These are phyloP conservation scores for Yamadazyma akitaensis DNA, from an alignment of 805 yeast species.

Conservation along the genomic window DNA sequence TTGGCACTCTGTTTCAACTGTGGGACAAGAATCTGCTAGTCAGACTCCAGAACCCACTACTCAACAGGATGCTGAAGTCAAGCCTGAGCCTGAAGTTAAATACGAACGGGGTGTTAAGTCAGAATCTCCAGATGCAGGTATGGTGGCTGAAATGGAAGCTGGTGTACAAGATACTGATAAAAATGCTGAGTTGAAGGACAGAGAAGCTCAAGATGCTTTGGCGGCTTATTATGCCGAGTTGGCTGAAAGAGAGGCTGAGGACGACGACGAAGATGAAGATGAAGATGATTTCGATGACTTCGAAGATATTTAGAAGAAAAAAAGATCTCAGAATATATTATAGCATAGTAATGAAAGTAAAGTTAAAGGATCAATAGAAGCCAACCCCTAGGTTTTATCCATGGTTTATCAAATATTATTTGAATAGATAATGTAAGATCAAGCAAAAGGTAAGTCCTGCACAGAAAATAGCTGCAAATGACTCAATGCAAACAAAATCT, in stretches of 20 bases:
- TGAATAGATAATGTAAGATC: no score
- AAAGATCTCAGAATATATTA: neutral
- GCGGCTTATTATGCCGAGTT: constrained; percentile 69
- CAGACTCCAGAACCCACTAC: constrained; percentile 9
- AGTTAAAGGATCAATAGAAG: neutral
- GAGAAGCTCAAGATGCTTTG: constrained; percentile 67
- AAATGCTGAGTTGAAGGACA: constrained; percentile 47
- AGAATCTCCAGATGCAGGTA: constrained; percentile 3
- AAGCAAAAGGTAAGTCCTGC: no score
- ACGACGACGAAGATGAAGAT: constrained; percentile 50
- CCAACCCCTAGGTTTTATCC: no score
- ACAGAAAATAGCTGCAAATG: constrained; percentile 1
- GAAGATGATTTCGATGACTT: constrained; percentile 32
- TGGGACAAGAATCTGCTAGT: constrained; percentile 57
- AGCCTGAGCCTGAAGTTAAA: constrained; percentile 18
- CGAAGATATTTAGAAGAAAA: constrained; percentile 19
- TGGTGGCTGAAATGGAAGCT: constrained; percentile 4
- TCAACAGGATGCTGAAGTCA: constrained; percentile 10
- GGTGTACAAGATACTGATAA: constrained; percentile 13
- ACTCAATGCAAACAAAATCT: constrained; percentile 3
- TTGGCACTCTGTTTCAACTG: constrained; percentile 92
- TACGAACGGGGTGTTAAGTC: constrained; percentile 14
- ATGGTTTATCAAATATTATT: no score
- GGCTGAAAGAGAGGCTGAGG: constrained; percentile 65
- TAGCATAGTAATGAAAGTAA: neutral